Evolutionary conservation across 2,329 filamentous ascomycete genomes (phyloP).

Genomic region (Orbilia ellipsospora): DNA sequence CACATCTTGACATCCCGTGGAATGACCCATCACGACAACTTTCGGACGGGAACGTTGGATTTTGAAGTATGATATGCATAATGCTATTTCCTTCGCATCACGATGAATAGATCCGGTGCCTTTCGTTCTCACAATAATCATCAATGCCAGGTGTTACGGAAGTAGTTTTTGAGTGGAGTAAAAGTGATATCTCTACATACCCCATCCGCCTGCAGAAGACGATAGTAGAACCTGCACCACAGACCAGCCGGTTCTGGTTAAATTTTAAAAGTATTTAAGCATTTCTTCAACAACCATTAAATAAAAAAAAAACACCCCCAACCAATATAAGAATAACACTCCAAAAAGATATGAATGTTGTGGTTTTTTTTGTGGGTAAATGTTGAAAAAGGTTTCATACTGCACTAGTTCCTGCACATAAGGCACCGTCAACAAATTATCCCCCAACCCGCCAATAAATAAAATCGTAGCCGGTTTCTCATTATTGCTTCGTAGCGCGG

Average conservation of each 20-base stretch:
- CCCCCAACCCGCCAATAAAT: constrained; percentile 76
- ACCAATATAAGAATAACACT: too few relatives aligned
- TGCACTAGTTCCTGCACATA: constrained; percentile 63
- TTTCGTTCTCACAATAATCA: constrained; percentile 16
- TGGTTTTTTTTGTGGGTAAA: too few relatives aligned
- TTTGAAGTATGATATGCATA: constrained; percentile 67
- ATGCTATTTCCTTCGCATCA: constrained; percentile 67
- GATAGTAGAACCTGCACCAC: constrained; percentile 66
- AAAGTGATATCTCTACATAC: constrained; percentile 1
- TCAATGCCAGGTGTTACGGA: neutral
- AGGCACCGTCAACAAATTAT: constrained; percentile 74
- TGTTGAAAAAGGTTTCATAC: constrained; percentile 22
- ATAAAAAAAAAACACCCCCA: too few relatives aligned
- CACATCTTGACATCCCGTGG: constrained; percentile 75
- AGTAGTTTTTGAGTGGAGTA: neutral
- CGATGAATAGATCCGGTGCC: constrained; percentile 65
- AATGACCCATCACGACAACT: constrained; percentile 76
- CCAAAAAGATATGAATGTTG: too few relatives aligned
- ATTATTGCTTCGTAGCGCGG: constrained; percentile 19
- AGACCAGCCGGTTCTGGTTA: constrained; percentile 62
- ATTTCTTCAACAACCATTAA: neutral
- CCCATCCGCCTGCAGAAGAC: constrained; percentile 65
- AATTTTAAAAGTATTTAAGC: neutral
- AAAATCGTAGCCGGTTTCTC: constrained; percentile 64
- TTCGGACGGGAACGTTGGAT: constrained; percentile 63